Percentiles rank a stretch among this genome's conserved stretches.
phyloP scores from a whole-genome alignment of 2,329 filamentous ascomycete genomes.

The Cladosporium austrohemisphaericum region DNA sequence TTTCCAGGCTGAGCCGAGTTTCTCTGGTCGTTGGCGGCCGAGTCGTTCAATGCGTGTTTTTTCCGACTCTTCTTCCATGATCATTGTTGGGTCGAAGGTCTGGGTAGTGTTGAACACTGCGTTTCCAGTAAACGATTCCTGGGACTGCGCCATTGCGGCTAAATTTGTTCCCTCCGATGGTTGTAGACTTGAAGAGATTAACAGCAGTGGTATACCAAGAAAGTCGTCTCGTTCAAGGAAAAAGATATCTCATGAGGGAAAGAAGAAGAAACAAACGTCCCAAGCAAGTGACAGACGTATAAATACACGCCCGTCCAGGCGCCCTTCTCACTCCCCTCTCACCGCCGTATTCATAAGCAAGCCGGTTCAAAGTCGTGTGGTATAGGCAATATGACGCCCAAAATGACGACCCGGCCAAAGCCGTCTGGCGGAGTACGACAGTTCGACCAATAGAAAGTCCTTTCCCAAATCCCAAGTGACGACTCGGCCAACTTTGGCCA shows the following conservation, averaged over 20 bases:
- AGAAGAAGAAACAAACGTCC: background rate
- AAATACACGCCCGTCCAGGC: background rate
- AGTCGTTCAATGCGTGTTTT: slow-evolving; percentile 53
- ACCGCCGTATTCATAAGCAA: slow-evolving; percentile 9
- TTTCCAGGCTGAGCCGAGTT: slow-evolving; percentile 51
- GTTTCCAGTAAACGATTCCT: background rate
- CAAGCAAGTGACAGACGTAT: background rate
- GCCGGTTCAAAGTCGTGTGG: background rate
- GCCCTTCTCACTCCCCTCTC: background rate
- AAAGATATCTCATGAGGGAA: background rate
- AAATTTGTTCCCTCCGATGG: background rate
- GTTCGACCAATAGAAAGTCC: background rate
- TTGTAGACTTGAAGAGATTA: background rate
- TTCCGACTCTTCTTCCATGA: slow-evolving; percentile 18
- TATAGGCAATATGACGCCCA: slow-evolving; percentile 7
- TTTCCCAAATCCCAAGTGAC: background rate
- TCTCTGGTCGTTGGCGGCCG: slow-evolving; percentile 58
- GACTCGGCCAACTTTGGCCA: slow-evolving; percentile 13
- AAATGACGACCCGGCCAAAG: slow-evolving; percentile 13
- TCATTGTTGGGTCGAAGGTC: background rate
- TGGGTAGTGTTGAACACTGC: background rate
- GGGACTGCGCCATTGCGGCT: background rate
- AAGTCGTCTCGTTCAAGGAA: too few species aligned
- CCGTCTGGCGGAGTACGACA: background rate
- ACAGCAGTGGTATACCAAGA: background rate